phyloP scores from a whole-genome alignment of 805 yeast genomes.

The Metschnikowia colocasiae region DNA sequence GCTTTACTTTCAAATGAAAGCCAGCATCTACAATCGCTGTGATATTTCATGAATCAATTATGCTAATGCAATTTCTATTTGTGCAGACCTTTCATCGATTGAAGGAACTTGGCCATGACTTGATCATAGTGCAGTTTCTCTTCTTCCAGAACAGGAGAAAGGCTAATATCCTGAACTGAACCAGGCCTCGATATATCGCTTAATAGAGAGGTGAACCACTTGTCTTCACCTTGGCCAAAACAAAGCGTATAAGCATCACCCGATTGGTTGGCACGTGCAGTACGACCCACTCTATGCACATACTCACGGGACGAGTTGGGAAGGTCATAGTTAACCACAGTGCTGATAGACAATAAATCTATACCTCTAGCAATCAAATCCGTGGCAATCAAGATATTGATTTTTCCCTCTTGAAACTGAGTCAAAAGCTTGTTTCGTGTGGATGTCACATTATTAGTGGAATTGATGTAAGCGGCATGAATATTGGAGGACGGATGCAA shows the following conservation, averaged over 20 bases:
- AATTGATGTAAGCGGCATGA: slow-evolving; percentile 49
- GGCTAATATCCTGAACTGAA: slow-evolving; percentile 17
- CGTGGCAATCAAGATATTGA: slow-evolving; percentile 65
- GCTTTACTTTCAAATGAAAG: not conserved
- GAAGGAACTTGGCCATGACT: slow-evolving; percentile 27
- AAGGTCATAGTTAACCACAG: slow-evolving; percentile 85
- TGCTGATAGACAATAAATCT: slow-evolving; percentile 64
- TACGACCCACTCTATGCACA: slow-evolving; percentile 94
- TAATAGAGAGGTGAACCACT: slow-evolving; percentile 52
- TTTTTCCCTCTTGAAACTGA: slow-evolving; percentile 52
- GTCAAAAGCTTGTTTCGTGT: slow-evolving; percentile 53
- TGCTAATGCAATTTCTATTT: not conserved
- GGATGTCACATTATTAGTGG: slow-evolving; percentile 49
- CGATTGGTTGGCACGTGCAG: slow-evolving; percentile 82
- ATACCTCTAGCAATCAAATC: slow-evolving; percentile 97
- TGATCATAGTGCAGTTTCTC: slow-evolving; percentile 26
- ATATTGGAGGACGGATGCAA: slow-evolving; percentile 12
- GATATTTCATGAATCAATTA: not conserved
- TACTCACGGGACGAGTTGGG: slow-evolving; percentile 89
- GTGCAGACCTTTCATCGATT: slow-evolving; percentile 8
- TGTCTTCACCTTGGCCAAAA: slow-evolving; percentile 75
- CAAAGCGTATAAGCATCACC: slow-evolving; percentile 76
- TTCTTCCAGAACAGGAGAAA: slow-evolving; percentile 19
- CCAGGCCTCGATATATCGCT: slow-evolving; percentile 45
- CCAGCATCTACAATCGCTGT: no score